Evolutionary conservation across 2,329 filamentous ascomycete species (phyloP).

Genomic region (Colletotrichum trifolii): DNA sequence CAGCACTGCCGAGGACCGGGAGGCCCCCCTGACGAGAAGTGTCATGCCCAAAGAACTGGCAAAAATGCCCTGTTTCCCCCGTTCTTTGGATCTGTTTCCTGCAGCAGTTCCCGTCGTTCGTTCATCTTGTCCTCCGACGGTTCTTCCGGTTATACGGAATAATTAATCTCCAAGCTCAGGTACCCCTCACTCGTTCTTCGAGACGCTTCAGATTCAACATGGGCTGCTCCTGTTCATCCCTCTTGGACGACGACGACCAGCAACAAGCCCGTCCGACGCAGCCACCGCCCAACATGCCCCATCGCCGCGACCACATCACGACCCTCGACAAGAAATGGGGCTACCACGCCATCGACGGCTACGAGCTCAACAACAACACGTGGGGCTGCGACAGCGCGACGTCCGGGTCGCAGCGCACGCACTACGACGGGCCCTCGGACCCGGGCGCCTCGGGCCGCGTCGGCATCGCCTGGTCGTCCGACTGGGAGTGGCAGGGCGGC

Average conservation of each 20-base stretch:
- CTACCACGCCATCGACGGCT: constrained; percentile 45
- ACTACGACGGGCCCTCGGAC: constrained; percentile 47
- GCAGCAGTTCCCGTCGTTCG: neutral
- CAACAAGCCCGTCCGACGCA: constrained; percentile 12
- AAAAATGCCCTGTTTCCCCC: neutral
- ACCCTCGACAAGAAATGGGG: constrained; percentile 44
- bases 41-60: neutral
- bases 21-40: neutral
- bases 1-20: neutral
- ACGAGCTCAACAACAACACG: constrained; percentile 54
- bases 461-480: constrained; percentile 52
- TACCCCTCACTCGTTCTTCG: neutral
- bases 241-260: constrained; percentile 19
- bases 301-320: constrained; percentile 25
- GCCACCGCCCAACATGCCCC: constrained; percentile 38
- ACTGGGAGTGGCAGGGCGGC: constrained; percentile 55
- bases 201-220: neutral
- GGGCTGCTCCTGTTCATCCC: constrained; percentile 18
- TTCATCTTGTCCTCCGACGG: too few relatives aligned
- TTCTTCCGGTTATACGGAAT: neutral
- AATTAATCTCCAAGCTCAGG: neutral
- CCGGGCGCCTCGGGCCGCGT: constrained; percentile 37
- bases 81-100: neutral
- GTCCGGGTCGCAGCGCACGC: constrained; percentile 55
- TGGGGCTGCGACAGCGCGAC: constrained; percentile 51